Base-by-base conservation (phyloP, 306 rosid genomes). In the Glycine latifolia region DNA sequence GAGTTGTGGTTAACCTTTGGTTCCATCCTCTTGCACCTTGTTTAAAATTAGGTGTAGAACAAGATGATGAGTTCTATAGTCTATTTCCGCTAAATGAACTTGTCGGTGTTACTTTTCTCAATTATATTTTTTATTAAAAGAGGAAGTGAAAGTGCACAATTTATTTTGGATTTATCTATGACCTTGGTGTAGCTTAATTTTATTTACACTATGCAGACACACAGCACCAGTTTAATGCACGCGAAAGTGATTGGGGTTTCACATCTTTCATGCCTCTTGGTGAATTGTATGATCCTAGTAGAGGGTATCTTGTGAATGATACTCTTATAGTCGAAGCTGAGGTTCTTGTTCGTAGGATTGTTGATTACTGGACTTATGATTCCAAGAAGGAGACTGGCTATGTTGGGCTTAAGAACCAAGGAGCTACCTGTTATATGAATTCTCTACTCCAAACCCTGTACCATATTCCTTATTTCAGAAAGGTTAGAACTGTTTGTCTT, bases 241-340 rank as follows among this genome's bases (percentile, higher is more conserved):
- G 97, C 6, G 97, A 92, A 89, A 90, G 97, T 73, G 97, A 92
- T 92, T 92, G 97, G 97, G 97, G 97, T 79, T 92, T 92, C 85
- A 90, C 97, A 12, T 89, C 94, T 56, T 92, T 92, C 74, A 92
- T 92, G 94, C 94, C 90, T 73, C 97, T 92, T 70, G 85, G 92
- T 70, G 97, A 92, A 76, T 68, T 92, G 69, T 92, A 92, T 48
- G 97, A 92, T 73, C 94, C 97, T 49, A 78, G 87, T 69, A 87
- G 91, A 89, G 94, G 94, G 55, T 92, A 90, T 86, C 94, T 92
- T 20, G 83, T 90, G 79, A 87, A 90, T 82, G 97, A 90, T 85
- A 83, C 90, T 26, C 80, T 90, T 76, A 61, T 92, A 77, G 50
- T 92, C 60, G 97, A 92, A 87, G 97, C 97, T 2, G 97, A 90